Evolutionary conservation across 2,329 filamentous ascomycete species (phyloP).

Genomic region (Aspergillus persii): DNA sequence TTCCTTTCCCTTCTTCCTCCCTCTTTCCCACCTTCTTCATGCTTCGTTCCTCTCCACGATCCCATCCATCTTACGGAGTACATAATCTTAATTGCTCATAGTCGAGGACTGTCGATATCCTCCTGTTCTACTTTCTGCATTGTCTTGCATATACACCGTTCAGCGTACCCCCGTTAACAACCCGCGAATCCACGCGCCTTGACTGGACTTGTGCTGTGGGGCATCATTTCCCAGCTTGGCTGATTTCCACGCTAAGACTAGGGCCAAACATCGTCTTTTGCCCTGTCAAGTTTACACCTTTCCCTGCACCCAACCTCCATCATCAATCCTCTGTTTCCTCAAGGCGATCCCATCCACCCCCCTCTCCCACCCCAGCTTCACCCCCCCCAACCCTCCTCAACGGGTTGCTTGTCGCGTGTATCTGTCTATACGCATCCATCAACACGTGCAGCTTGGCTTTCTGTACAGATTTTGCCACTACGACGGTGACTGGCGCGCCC

Average conservation of each 20-base stretch:
- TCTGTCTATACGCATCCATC: slow-evolving; percentile 8
- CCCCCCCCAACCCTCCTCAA: slow-evolving; percentile 9
- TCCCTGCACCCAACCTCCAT: slow-evolving; percentile 17
- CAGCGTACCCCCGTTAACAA: slow-evolving; percentile 10
- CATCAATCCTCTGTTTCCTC: slow-evolving; percentile 17
- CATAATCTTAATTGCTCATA: background rate
- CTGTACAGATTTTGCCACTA: background rate
- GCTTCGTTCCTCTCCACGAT: slow-evolving; percentile 11
- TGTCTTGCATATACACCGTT: slow-evolving; percentile 8
- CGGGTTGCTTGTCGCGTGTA: slow-evolving; percentile 21
- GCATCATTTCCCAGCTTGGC: slow-evolving; percentile 30
- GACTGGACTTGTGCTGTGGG: slow-evolving; percentile 33
- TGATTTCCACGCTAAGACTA: slow-evolving; percentile 41
- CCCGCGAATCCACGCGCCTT: slow-evolving; percentile 28
- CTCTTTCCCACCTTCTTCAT: no score
- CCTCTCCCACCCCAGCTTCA: slow-evolving; percentile 1
- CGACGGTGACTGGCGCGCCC: slow-evolving; percentile 11
- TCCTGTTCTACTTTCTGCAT: background rate
- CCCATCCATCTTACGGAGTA: slow-evolving; percentile 4
- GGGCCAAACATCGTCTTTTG: slow-evolving; percentile 42
- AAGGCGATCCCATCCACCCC: slow-evolving; percentile 4
- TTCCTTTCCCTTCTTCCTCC: slow-evolving; percentile 9
- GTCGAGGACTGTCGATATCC: background rate
- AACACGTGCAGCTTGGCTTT: slow-evolving; percentile 1
- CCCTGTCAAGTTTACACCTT: slow-evolving; percentile 36